phyloP scores from a whole-genome alignment of 1,284 basidiomycete genomes.

The Inonotus hispidus region DNA sequence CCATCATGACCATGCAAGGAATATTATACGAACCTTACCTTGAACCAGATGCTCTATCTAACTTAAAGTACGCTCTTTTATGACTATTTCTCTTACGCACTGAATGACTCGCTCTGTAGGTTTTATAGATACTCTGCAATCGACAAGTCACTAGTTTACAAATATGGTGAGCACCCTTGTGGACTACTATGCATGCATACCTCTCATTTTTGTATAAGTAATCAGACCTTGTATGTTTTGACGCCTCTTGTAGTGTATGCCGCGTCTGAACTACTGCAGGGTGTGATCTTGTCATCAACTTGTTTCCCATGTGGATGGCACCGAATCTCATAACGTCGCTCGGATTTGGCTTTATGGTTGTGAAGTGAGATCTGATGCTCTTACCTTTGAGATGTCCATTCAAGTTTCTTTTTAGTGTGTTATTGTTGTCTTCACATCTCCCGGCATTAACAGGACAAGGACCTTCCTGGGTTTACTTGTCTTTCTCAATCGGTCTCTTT shows the following conservation, averaged over 20 bases:
- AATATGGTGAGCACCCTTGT: conserved; percentile 19
- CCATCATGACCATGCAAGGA: conserved; percentile 10
- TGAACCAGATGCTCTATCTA: conserved; percentile 16
- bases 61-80: conserved; percentile 14
- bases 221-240: conserved; percentile 20
- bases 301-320: conserved; percentile 24
- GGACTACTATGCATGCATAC: too few relatives aligned
- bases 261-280: conserved; percentile 7
- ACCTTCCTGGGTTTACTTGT: conserved; percentile 22
- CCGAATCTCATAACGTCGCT: conserved; percentile 24
- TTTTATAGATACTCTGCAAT: conserved; percentile 20
- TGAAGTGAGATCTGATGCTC: conserved; percentile 18
- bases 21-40: conserved; percentile 18
- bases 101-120: background rate
- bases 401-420: conserved; percentile 10
- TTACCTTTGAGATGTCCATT: background rate
- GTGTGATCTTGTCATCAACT: conserved; percentile 21
- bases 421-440: conserved; percentile 17
- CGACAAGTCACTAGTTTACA: conserved; percentile 23
- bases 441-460: conserved; percentile 20
- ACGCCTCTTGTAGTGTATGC: background rate
- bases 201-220: conserved; percentile 9
- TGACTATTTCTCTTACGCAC: background rate
- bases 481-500: conserved; percentile 23
- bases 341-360: conserved; percentile 22